phyloP scores from a whole-genome alignment of 1,284 basidiomycete species.

The Naganishia albida region DNA sequence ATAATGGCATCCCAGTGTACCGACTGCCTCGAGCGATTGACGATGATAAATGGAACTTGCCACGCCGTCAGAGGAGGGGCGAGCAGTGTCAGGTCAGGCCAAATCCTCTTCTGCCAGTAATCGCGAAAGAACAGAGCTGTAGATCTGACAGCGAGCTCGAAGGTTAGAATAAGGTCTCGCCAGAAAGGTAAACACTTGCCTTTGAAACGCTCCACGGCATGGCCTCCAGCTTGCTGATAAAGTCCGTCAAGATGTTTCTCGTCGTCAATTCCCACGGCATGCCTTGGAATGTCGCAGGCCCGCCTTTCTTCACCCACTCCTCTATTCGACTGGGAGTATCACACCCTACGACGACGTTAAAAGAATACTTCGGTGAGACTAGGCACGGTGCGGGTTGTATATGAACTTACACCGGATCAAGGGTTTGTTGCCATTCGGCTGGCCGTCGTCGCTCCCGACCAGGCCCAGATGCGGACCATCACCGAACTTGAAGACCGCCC shows the following conservation, averaged over 20 bases:
- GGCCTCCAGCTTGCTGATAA: conserved; percentile 39
- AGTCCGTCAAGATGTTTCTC: conserved; percentile 35
- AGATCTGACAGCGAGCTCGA: neutral
- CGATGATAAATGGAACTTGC: too few species aligned
- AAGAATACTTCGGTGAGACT: neutral
- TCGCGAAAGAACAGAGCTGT: conserved; percentile 20
- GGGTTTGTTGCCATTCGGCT: neutral
- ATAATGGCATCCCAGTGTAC: too few species aligned
- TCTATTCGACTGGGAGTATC: conserved; percentile 38
- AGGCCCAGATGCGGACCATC: neutral
- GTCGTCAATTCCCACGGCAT: conserved; percentile 38
- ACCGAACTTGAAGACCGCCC: conserved; percentile 43
- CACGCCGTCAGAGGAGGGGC: too few species aligned
- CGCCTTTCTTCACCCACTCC: conserved; percentile 41
- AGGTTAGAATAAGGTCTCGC: neutral
- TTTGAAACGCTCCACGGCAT: conserved; percentile 44
- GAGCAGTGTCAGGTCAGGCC: too few species aligned
- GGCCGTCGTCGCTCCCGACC: neutral
- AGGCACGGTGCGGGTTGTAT: neutral
- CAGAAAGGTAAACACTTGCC: conserved; percentile 30
- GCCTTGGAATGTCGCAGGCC: conserved; percentile 41
- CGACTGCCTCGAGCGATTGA: too few species aligned
- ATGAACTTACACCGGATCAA: conserved; percentile 30
- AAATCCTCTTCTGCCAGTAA: conserved; percentile 11
- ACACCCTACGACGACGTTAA: conserved; percentile 35